Conservation (phyloP, 129 eudicot genomes). For the Apium graveolens region DNA sequence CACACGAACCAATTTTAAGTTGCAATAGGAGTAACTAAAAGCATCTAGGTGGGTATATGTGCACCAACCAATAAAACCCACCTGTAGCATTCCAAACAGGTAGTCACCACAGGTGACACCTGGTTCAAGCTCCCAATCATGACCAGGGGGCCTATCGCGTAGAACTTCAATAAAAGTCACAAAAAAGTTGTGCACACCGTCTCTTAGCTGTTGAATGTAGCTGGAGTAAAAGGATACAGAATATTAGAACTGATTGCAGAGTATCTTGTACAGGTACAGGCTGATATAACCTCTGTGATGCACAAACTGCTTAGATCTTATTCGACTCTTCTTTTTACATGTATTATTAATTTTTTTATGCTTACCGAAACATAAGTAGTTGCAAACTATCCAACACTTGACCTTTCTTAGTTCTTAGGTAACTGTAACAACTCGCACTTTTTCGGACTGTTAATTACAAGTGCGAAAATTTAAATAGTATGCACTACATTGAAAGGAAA, state of each 20-base stretch:
- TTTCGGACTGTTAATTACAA: too few species aligned
- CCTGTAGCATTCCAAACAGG: constrained; percentile 95
- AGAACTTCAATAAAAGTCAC: constrained; percentile 93
- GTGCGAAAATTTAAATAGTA: too few species aligned
- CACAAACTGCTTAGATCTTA: too few species aligned
- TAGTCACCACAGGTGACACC: constrained; percentile 99
- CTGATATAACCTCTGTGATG: neutral
- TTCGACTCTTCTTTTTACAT: neutral
- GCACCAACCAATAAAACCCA: constrained; percentile 10
- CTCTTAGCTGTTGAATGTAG: constrained; percentile 96
- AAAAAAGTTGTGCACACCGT: constrained; percentile 96
- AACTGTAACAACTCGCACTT: neutral
- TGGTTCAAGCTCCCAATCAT: constrained; percentile 99
- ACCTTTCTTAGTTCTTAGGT: neutral
- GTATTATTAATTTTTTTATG: too few species aligned
- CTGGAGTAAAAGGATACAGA: constrained; percentile 27
- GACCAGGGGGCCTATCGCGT: constrained; percentile 98
- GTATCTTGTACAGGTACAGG: neutral
- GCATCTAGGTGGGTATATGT: neutral
- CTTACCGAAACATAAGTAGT: neutral
- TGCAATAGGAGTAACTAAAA: neutral
- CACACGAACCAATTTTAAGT: neutral
- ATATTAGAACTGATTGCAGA: neutral
- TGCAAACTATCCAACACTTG: neutral
- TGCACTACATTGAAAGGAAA: too few species aligned